A percentile compares a stretch with the other conserved stretches of the same genome.
Conservation (phyloP, 2,329 filamentous ascomycete genomes). For the Epichloe glyceriae region DNA sequence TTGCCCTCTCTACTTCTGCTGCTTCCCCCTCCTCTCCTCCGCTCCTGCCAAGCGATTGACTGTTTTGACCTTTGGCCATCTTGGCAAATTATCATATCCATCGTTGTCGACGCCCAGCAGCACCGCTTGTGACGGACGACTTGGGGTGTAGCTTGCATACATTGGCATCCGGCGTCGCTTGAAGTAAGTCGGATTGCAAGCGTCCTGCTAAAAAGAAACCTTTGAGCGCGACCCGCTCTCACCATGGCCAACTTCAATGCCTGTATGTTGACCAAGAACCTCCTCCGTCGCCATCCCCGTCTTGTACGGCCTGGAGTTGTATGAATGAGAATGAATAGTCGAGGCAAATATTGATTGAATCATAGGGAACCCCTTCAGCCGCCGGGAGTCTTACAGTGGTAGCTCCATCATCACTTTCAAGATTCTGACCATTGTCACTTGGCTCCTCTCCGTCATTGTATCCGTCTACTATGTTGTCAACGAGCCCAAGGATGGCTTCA, state of each 20-base stretch:
- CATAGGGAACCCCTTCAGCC: constrained; percentile 63
- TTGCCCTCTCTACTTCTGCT: neutral
- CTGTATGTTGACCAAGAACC: constrained; percentile 2
- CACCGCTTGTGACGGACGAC: neutral
- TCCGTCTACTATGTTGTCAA: constrained; percentile 63
- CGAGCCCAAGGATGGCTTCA: constrained; percentile 47
- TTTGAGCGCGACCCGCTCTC: neutral
- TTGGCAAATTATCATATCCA: no score
- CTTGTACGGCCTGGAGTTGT: no score
- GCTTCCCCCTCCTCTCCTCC: neutral
- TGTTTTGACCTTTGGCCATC: no score
- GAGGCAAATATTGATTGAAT: neutral
- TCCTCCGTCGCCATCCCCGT: no score
- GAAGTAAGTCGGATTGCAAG: neutral
- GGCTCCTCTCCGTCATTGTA: constrained; percentile 58
- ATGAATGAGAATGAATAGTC: neutral
- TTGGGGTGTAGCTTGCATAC: neutral
- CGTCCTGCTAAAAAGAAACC: neutral
- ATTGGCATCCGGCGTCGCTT: neutral
- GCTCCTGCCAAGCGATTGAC: neutral
- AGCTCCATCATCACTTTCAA: constrained; percentile 60
- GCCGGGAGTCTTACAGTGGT: constrained; percentile 50
- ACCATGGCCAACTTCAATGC: constrained; percentile 9
- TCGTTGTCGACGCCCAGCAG: neutral
- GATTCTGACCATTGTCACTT: constrained; percentile 58